Evolutionary conservation across 192 early-diverging fungal genomes (phyloP).

Genomic region (Coemansia sp.): DNA sequence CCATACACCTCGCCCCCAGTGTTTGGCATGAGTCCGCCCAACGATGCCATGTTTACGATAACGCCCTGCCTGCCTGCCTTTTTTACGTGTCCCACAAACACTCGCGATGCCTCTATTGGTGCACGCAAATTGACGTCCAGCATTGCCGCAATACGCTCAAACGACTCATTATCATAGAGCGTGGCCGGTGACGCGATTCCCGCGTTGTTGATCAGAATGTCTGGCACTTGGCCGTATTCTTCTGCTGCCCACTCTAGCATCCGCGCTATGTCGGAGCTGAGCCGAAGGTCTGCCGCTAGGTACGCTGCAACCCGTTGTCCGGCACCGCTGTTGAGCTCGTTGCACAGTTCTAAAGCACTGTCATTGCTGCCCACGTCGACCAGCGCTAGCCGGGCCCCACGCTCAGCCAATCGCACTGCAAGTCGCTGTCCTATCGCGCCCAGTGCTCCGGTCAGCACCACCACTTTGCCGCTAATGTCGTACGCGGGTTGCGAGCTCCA

Average conservation of each 20-base stretch:
- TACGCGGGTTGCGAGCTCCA: not conserved
- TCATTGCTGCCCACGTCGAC: constrained; percentile 15
- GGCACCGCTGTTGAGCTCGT: constrained; percentile 7
- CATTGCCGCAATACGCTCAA: constrained; percentile 16
- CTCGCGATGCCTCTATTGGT: constrained; percentile 32
- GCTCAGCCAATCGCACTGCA: constrained; percentile 5
- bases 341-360: not conserved
- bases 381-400: constrained; percentile 23
- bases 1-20: constrained; percentile 43
- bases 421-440: constrained; percentile 34
- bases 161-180: constrained; percentile 32
- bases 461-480: constrained; percentile 23
- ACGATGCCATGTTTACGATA: constrained; percentile 37
- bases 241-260: constrained; percentile 17
- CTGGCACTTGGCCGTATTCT: constrained; percentile 22
- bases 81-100: constrained; percentile 22
- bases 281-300: constrained; percentile 14
- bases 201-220: constrained; percentile 44
- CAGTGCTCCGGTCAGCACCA: constrained; percentile 34
- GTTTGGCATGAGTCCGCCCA: constrained; percentile 41
- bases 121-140: constrained; percentile 34
- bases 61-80: constrained; percentile 12
- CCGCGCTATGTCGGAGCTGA: constrained; percentile 2
- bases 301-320: constrained; percentile 12
- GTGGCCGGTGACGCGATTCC: constrained; percentile 27